Evolutionary conservation across 495 filamentous ascomycete species (phyloP).

Genomic region (Emericellopsis terricola): DNA sequence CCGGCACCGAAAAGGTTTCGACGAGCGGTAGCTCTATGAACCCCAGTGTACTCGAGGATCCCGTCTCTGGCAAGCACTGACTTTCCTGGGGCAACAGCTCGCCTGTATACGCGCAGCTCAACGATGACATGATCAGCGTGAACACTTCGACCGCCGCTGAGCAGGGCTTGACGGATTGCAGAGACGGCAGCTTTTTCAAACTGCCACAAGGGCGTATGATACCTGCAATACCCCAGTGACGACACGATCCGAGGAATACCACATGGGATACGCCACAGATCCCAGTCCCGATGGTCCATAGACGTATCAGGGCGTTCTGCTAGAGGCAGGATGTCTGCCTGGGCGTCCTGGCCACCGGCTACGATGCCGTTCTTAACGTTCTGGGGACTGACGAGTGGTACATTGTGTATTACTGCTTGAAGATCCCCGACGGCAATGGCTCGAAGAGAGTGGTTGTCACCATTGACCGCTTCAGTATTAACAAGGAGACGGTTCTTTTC

Average conservation of each 20-base stretch:
- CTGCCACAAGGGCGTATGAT: slow-evolving; percentile 6
- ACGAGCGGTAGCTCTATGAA: slow-evolving; percentile 5
- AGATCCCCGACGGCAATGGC: slow-evolving; percentile 5
- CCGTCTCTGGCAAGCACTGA: slow-evolving; percentile 4
- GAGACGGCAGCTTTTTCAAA: slow-evolving; percentile 6
- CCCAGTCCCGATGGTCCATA: slow-evolving; percentile 3
- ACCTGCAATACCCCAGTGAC: slow-evolving; percentile 7
- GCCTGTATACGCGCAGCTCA: slow-evolving; percentile 5
- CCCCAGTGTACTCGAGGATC: slow-evolving; percentile 4
- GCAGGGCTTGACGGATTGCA: slow-evolving; percentile 3
- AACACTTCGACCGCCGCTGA: slow-evolving; percentile 2
- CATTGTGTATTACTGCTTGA: slow-evolving; percentile 7
- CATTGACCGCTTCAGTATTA: slow-evolving; percentile 5
- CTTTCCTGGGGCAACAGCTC: slow-evolving; percentile 8
- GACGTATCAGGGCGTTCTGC: slow-evolving; percentile 6
- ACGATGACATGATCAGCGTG: slow-evolving; percentile 7
- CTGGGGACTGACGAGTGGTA: slow-evolving; percentile 8
- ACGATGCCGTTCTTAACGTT: slow-evolving; percentile 7
- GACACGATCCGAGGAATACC: slow-evolving; percentile 7
- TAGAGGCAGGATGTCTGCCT: slow-evolving; percentile 5
- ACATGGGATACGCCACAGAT: slow-evolving; percentile 7
- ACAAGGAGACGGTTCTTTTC: slow-evolving; percentile 3
- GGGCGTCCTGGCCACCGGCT: slow-evolving; percentile 6
- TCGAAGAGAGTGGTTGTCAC: slow-evolving; percentile 6
- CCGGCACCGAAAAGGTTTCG: slow-evolving; percentile 4